phyloP scores from a whole-genome alignment of 768 basidiomycete species.

The Auricularia auricula-judae region DNA sequence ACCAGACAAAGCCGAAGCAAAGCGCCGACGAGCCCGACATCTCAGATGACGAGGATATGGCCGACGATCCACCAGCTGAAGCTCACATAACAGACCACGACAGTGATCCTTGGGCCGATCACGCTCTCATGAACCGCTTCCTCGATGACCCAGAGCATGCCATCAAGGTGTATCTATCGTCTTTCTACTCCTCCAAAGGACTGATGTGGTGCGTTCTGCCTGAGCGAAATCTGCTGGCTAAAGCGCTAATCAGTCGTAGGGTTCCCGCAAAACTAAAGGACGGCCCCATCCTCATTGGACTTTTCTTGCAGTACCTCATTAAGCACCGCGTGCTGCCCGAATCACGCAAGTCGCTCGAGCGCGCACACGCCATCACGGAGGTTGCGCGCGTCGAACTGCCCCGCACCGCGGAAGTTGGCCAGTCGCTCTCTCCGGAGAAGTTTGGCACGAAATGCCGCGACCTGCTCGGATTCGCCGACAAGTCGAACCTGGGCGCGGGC shows the following conservation, averaged over 20 bases:
- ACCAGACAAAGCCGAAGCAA: background rate
- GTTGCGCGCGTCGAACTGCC: conserved; percentile 40
- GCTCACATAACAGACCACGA: conserved; percentile 13
- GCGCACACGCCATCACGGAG: conserved; percentile 19
- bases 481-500: conserved; percentile 2
- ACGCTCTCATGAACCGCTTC: conserved; percentile 33
- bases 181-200: conserved; percentile 55
- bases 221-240: background rate
- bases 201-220: conserved; percentile 46
- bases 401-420: conserved; percentile 33
- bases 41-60: conserved; percentile 10
- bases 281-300: conserved; percentile 42
- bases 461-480: conserved; percentile 30
- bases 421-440: conserved; percentile 31
- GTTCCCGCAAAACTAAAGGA: conserved; percentile 36
- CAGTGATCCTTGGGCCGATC: background rate
- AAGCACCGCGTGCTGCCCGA: conserved; percentile 46
- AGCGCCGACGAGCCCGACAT: background rate
- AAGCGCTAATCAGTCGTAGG: conserved; percentile 18
- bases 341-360: conserved; percentile 27
- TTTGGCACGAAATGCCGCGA: conserved; percentile 39
- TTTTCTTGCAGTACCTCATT: conserved; percentile 53
- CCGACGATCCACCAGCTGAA: conserved; percentile 8
- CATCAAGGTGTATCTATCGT: conserved; percentile 58
- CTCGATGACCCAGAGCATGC: conserved; percentile 48